Conservation (phyloP, 2,329 filamentous ascomycete genomes). For the Epichloe scottii region DNA sequence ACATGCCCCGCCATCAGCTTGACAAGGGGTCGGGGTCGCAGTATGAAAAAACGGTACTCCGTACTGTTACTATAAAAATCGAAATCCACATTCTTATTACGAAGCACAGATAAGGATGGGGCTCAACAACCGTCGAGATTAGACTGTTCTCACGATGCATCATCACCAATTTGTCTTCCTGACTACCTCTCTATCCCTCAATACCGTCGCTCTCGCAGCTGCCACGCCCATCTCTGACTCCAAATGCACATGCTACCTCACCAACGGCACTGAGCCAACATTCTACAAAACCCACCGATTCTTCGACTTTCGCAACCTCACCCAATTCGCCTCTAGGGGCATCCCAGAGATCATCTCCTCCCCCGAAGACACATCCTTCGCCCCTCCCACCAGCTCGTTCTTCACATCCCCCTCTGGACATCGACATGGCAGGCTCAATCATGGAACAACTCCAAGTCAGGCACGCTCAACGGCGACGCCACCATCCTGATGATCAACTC, state of each 20-base stretch:
- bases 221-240: constrained; percentile 14
- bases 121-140: neutral
- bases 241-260: constrained; percentile 34
- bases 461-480: constrained; percentile 7
- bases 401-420: constrained; percentile 25
- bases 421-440: constrained; percentile 25
- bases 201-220: neutral
- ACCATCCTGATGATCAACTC: constrained; percentile 28
- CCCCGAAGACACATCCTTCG: constrained; percentile 15
- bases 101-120: neutral
- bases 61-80: no score
- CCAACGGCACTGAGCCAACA: constrained; percentile 28
- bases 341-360: constrained; percentile 21
- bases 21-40: no score
- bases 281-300: constrained; percentile 36
- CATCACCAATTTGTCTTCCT: neutral
- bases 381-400: constrained; percentile 21
- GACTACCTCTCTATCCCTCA: neutral
- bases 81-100: neutral
- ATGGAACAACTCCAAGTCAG: constrained; percentile 25
- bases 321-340: constrained; percentile 20
- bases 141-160: neutral
- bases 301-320: constrained; percentile 35
- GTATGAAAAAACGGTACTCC: no score
- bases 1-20: no score